phyloP scores from a whole-genome alignment of 176 grass and related monocot species.

The Chloris gayana region DNA sequence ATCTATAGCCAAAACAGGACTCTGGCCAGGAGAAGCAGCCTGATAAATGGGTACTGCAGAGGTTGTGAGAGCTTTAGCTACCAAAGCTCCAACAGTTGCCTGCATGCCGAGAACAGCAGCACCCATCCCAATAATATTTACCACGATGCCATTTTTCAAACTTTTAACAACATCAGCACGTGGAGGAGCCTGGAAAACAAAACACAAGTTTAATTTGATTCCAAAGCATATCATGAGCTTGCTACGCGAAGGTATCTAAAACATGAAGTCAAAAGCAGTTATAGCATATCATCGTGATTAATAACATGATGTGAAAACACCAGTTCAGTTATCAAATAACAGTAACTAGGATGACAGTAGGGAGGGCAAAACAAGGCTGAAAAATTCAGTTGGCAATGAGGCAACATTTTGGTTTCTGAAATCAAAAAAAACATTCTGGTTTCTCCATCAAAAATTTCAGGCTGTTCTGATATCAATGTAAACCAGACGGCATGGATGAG shows the following conservation, averaged over 20 bases:
- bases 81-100: slow-evolving; percentile 89
- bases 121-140: slow-evolving; percentile 92
- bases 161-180: slow-evolving; percentile 85
- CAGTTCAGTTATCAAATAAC: slow-evolving; percentile 2
- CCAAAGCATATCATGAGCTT: slow-evolving; percentile 12
- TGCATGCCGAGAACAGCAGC: slow-evolving; percentile 96
- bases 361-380: background rate
- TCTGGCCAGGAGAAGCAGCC: slow-evolving; percentile 58
- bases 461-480: slow-evolving; percentile 3
- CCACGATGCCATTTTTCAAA: slow-evolving; percentile 82
- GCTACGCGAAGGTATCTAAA: background rate
- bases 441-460: background rate
- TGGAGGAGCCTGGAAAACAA: slow-evolving; percentile 84
- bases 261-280: background rate
- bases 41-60: slow-evolving; percentile 80
- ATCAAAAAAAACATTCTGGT: too few relatives aligned
- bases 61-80: slow-evolving; percentile 91
- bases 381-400: background rate
- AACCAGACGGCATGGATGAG: background rate
- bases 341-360: background rate
- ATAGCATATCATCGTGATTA: background rate
- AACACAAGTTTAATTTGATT: background rate
- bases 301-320: slow-evolving; percentile 2
- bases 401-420: too few relatives aligned
- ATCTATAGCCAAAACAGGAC: slow-evolving; percentile 90